Evolutionary conservation across 2,329 filamentous ascomycete genomes (phyloP).

Genomic region (Ilyonectria mors-panacis): DNA sequence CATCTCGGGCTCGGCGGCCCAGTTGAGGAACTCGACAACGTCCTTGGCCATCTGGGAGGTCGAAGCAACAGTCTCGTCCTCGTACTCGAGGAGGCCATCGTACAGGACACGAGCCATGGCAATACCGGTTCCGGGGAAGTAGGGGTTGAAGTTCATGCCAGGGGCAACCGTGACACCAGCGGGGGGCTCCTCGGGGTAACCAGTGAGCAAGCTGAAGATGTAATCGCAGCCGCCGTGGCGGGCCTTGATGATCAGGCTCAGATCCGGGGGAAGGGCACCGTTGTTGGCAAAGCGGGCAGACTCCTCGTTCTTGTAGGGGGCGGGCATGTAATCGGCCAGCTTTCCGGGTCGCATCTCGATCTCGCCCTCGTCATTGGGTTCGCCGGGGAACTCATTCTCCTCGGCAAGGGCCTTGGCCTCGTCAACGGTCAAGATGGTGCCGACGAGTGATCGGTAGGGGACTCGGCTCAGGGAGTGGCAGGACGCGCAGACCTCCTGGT

Average conservation of each 20-base stretch:
- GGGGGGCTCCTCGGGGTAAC: constrained; percentile 96
- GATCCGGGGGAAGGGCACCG: constrained; percentile 96
- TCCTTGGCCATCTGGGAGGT: constrained; percentile 99
- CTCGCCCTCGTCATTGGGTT: constrained; percentile 97
- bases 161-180: constrained; percentile 87
- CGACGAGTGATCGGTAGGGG: constrained; percentile 93
- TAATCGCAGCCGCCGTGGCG: constrained; percentile 98
- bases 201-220: constrained; percentile 96
- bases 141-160: constrained; percentile 99
- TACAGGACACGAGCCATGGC: constrained; percentile 99
- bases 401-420: constrained; percentile 98
- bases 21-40: constrained; percentile 98
- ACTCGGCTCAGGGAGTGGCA: constrained; percentile 98
- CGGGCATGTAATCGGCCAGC: constrained; percentile 95
- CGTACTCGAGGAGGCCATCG: constrained; percentile 97
- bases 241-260: constrained; percentile 97
- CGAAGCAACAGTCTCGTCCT: constrained; percentile 93
- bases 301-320: constrained; percentile 99
- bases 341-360: constrained; percentile 99
- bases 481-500: constrained; percentile 96
- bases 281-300: constrained; percentile 98
- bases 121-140: constrained; percentile 99
- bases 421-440: constrained; percentile 93
- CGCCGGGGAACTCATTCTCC: constrained; percentile 98
- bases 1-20: constrained; percentile 99